These are phyloP conservation scores for Talaromyces sp. DNA, from an alignment of 2,329 filamentous ascomycete genomes.

Conservation along the genomic window DNA sequence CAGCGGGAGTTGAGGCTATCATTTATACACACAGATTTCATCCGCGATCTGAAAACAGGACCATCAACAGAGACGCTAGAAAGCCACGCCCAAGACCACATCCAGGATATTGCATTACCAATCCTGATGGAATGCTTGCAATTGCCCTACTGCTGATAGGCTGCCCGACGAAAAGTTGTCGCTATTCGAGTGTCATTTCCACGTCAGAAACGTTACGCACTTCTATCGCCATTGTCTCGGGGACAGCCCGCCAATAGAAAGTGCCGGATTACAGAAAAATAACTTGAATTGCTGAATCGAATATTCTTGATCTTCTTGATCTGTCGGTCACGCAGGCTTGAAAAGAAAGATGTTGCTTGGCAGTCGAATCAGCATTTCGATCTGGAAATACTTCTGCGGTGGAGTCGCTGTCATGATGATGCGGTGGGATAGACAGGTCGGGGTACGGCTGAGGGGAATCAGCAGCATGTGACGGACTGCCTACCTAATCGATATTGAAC, in stretches of 20 bases:
- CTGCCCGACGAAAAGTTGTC: not conserved
- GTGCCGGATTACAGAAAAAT: not conserved
- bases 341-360: not conserved
- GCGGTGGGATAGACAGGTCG: not conserved
- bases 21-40: too few species aligned
- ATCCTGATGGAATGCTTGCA: not conserved
- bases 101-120: too few species aligned
- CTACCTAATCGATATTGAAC: too few species aligned
- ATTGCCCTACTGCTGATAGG: not conserved
- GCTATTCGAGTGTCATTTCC: not conserved
- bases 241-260: not conserved
- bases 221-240: not conserved
- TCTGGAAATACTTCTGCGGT: not conserved
- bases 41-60: conserved; percentile 2
- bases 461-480: too few species aligned
- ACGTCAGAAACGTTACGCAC: conserved; percentile 3
- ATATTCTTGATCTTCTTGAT: not conserved
- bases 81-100: not conserved
- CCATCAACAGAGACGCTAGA: not conserved
- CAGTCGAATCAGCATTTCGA: not conserved
- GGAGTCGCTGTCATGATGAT: not conserved
- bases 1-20: not conserved
- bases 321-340: too few species aligned
- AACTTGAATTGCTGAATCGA: not conserved
- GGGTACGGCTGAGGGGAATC: not conserved